Evolutionary conservation across 495 filamentous ascomycete genomes (phyloP).

Genomic region (Hypoxylon fragiforme): DNA sequence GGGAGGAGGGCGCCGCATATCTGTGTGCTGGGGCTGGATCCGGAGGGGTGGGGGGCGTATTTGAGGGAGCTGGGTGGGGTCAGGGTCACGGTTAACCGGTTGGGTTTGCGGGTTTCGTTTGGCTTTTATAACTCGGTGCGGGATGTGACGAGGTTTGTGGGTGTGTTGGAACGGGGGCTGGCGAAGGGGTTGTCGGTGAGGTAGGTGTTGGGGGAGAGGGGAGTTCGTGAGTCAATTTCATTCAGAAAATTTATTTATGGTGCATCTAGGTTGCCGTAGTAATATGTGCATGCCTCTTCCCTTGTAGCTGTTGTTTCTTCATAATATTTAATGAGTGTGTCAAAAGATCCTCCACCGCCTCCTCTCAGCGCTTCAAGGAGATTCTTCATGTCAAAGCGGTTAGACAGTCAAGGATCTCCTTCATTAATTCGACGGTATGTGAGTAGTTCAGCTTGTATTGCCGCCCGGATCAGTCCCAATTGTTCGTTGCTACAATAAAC

Average conservation of each 20-base stretch:
- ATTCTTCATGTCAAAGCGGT: conserved; percentile 3
- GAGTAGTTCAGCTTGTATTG: conserved; percentile 15
- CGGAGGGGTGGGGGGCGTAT: conserved; percentile 14
- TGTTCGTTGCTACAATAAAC: conserved; percentile 4
- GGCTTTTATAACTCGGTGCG: conserved; percentile 27
- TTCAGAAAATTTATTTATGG: neutral
- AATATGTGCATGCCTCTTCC: conserved; percentile 13
- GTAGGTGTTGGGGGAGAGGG: neutral
- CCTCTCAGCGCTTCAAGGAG: neutral
- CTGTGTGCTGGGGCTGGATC: conserved; percentile 17
- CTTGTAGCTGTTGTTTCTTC: neutral
- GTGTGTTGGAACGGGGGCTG: conserved; percentile 6
- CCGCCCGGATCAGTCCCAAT: conserved; percentile 14
- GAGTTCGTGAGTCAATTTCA: too few species aligned
- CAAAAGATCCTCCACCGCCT: conserved; percentile 2
- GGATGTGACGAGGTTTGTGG: conserved; percentile 26
- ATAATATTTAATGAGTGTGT: too few species aligned
- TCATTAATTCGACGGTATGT: conserved; percentile 18
- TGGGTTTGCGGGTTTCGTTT: conserved; percentile 30
- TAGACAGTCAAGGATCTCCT: conserved; percentile 7
- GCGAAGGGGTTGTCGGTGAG: conserved; percentile 3
- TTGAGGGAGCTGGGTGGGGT: conserved; percentile 3
- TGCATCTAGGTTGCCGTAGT: conserved; percentile 22
- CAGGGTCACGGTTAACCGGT: conserved; percentile 19
- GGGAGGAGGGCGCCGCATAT: conserved; percentile 26